Conservation (phyloP, 345 rosid species). For the Durio zibethinus region DNA sequence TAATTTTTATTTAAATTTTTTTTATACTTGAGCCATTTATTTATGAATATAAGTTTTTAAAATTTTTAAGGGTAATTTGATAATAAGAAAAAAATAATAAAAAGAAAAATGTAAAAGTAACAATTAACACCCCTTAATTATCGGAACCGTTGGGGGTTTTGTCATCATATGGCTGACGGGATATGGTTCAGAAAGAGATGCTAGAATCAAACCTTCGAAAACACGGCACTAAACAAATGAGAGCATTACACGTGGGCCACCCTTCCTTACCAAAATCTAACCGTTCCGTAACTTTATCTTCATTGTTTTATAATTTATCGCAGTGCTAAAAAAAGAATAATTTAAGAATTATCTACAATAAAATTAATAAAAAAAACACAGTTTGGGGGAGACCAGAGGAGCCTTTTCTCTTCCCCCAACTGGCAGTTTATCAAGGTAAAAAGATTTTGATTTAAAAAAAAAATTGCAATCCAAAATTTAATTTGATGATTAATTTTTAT, state of each 20-base stretch:
- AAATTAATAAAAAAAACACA: background rate
- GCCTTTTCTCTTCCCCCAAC: conserved; percentile 7
- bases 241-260: background rate
- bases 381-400: conserved; percentile 8
- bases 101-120: too few relatives aligned
- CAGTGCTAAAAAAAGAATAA: too few relatives aligned
- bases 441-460: background rate
- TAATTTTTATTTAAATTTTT: too few relatives aligned
- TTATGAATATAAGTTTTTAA: too few relatives aligned
- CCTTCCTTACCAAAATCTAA: background rate
- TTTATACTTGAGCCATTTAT: too few relatives aligned
- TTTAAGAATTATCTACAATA: background rate
- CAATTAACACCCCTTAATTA: conserved; percentile 1
- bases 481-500: background rate
- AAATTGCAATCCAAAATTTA: background rate
- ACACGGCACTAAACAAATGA: background rate
- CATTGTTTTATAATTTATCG: background rate
- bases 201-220: background rate
- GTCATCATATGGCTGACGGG: background rate
- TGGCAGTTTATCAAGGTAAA: conserved; percentile 14
- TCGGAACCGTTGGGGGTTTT: conserved; percentile 7
- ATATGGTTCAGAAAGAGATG: too few relatives aligned
- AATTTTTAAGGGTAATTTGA: too few relatives aligned
- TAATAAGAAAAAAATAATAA: too few relatives aligned
- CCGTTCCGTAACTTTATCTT: background rate